A percentile compares a stretch with the other conserved stretches of the same genome.
phyloP scores from a whole-genome alignment of 108 stramenopile species.

The Cylindrotheca closterium region DNA sequence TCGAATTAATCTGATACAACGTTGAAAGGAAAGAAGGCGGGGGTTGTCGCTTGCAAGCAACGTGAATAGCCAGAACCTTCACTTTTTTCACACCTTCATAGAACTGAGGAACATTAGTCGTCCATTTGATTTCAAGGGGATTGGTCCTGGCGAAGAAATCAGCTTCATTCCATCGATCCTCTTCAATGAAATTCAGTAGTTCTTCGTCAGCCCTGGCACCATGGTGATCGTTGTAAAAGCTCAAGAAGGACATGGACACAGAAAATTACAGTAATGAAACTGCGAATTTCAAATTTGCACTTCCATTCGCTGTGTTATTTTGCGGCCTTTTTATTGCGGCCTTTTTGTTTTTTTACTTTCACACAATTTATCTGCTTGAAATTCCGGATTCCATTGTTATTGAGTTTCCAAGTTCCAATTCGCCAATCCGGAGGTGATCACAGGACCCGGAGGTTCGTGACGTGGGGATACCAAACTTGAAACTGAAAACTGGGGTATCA shows the following conservation, averaged over 20 bases:
- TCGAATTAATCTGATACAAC: conserved; percentile 2
- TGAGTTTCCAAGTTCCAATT: background rate
- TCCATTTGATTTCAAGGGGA: background rate
- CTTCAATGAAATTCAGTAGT: background rate
- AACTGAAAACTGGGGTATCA: too few relatives aligned
- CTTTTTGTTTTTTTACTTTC: too few relatives aligned
- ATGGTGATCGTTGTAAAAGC: background rate
- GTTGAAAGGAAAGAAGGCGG: background rate
- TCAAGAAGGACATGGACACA: background rate
- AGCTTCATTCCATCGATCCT: background rate
- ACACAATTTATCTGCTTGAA: too few relatives aligned
- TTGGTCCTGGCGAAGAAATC: background rate
- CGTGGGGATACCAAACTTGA: background rate
- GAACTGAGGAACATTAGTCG: background rate
- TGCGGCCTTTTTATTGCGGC: too few relatives aligned
- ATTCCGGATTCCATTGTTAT: background rate
- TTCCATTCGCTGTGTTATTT: too few relatives aligned
- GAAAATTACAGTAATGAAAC: too few relatives aligned
- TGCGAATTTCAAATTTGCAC: too few relatives aligned
- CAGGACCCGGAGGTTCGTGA: background rate
- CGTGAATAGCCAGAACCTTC: background rate
- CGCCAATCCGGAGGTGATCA: background rate
- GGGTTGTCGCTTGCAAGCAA: background rate
- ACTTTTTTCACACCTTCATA: background rate
- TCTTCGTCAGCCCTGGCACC: background rate